Base-by-base conservation (phyloP, 2,329 filamentous ascomycete species). In the Clonostachys sp. region DNA sequence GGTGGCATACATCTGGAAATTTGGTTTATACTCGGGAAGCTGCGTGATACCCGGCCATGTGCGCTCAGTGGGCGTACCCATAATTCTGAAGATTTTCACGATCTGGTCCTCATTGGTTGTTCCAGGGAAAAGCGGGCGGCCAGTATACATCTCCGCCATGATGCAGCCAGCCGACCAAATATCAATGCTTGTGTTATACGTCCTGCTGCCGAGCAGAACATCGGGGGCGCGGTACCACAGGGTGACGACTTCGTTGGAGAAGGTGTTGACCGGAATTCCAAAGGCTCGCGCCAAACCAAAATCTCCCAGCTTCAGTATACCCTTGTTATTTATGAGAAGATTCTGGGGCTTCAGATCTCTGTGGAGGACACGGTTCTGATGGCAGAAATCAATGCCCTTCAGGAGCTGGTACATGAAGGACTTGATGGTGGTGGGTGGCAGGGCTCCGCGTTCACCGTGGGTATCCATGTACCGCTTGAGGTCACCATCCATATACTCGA, bases 91-190 rank as follows among this genome's bases (percentile, higher is more conserved):
- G 67, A 99, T 99, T 65, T 95, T 91, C 53, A 95, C 80, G 45
- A 97, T 84, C 67, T 99, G 94, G 63, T 99, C 94, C 67, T 99
- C 94, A 65, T 99, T 99, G 36, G 94, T 96, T 2, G 94, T 99
- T 49, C 94, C 94, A 0, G 94, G 94, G 72, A 99, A 99, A 7
- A 99, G 79, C 0, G 94, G 94, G 16, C 94, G 82, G 5, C 94
- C 94, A 0, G 92, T 96, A 68, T 95, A 97, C 91, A 99, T 96
- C 71, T 99, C 94, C 10, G 94, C 94, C 94, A 99, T 97, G 75
- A 99, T 99, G 68, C 94, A 99, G 48, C 94, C 94, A 7, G 94
- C 94, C 7, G 90, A 96, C 94, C 94, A 99, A 64, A 99, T 97
- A 62, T 99, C 94, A 66, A 99, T 97, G 70, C 90, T 95, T n/a